Conservation (phyloP, 83 land plant genomes). For the Thuja plicata region DNA sequence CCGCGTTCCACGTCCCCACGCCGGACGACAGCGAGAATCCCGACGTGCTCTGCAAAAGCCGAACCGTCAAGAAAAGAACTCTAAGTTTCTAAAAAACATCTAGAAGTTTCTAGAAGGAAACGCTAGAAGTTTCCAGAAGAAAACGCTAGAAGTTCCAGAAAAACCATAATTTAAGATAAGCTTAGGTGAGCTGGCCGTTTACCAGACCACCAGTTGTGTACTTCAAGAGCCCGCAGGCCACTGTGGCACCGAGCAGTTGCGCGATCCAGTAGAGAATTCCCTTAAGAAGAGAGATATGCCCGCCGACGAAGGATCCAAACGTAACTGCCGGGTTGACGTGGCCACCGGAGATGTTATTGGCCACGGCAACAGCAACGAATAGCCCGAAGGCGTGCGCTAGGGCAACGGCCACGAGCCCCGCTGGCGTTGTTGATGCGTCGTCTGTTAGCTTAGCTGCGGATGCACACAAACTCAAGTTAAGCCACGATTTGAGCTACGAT, state of each 20-base stretch:
- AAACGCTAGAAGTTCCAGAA: too few relatives aligned
- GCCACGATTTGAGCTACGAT: too few relatives aligned
- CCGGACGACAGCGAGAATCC: slow-evolving; percentile 29
- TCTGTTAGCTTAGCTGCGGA: slow-evolving; percentile 23
- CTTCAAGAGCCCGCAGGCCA: slow-evolving; percentile 57
- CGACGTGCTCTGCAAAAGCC: slow-evolving; percentile 17
- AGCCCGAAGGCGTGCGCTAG: slow-evolving; percentile 57
- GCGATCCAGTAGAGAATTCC: slow-evolving; percentile 57
- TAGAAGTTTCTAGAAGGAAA: not conserved
- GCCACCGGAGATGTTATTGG: slow-evolving; percentile 60
- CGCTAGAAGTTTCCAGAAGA: not conserved
- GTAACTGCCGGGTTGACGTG: slow-evolving; percentile 64
- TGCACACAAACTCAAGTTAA: not conserved
- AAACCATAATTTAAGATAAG: not conserved
- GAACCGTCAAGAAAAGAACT: not conserved
- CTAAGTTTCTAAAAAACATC: not conserved
- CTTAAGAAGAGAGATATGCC: slow-evolving; percentile 40
- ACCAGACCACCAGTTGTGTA: slow-evolving; percentile 33
- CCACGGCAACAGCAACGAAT: slow-evolving; percentile 49
- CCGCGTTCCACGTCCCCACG: slow-evolving; percentile 24
- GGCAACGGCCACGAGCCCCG: slow-evolving; percentile 43
- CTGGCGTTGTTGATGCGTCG: slow-evolving; percentile 24
- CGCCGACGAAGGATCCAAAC: slow-evolving; percentile 51
- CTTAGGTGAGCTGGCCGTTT: not conserved
- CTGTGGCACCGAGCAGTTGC: slow-evolving; percentile 57